Evolutionary conservation across 306 rosid species (phyloP), one percentile per base, ranked within the genome.

Genomic region (Vigna mungo): DNA sequence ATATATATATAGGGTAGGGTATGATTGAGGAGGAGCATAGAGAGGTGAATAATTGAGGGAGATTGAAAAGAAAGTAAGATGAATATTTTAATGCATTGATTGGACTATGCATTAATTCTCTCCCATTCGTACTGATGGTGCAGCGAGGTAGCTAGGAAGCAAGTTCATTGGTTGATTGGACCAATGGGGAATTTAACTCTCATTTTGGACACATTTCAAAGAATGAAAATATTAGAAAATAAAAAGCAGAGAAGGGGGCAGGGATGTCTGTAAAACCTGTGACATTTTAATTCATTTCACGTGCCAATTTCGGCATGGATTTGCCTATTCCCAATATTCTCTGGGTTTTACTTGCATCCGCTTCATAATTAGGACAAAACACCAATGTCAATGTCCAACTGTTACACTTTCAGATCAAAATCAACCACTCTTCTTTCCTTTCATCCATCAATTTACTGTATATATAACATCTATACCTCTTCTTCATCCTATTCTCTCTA

Each of bases 251-350:
- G 34, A 48, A 12, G 74, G 66, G 74, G 84, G 56, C 85, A 75
- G 78, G 78, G 75, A 83, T 86, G 87, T 78, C 85, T 78, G 82
- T 70, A 82, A 75, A 75, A 82, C 65, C 65, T 77, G 80, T 75
- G 82, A 82, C 88, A 82, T 16, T 68, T 69, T 79, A 32, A 67
- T 74, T 78, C 39, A 74, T 85, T 78, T 85, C 84, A 82, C 80
- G 79, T 85, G 88, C 21, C 47, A 48, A 63, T 79, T 59, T 75
- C 61, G 71, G 36, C 5, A 36, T 56, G 54, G 77, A 68, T 68
- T 79, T 74, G 47, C 44, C 84, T 39, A 54, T 68, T 85, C 65
- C 86, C 72, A 74, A 73, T 78, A 85, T 81, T 81, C 85, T 74
- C 81, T 82, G 54, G 72, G 44, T 37, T 85, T 72, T 70, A 53